Evolutionary conservation across 345 rosid species (phyloP), one percentile per base, ranked within the genome.

Genomic region (Eutrema japonicum): DNA sequence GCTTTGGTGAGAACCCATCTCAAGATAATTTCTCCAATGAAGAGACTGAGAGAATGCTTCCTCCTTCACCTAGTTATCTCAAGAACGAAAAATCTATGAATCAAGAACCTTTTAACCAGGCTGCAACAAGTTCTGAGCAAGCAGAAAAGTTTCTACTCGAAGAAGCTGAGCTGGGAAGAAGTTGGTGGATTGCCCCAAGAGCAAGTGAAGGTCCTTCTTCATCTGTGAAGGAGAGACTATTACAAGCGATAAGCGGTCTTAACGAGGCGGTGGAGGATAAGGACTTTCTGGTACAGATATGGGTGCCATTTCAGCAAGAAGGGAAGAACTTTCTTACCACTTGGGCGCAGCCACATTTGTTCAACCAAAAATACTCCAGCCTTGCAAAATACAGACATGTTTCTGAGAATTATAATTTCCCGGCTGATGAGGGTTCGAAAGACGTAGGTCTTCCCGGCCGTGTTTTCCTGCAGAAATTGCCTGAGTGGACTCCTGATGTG

Each of bases 401-500:
- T 76, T 93, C 98, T 5, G 69, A 85, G 78, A 30, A n/a, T 13
- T 90, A 83, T 65, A 84, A 87, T 45, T 91, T 93, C 68, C 82
- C 88, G 4, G 89, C 88, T 3, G 98, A 93, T 27, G 88, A 81
- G 64, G 91, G 79, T 59, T 80, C 92, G 8, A 80, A 84, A 49
- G 89, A 87, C 11, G 74, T 80, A 38, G 98, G 96, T 66, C 81
- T 93, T 77, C 98, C 92, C 0, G 94, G 96, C 75, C 91, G 97
- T 16, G 97, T 91, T 38, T 93, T 72, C 85, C 75, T 86, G 74
- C 83, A 81, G 77, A 85, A 84, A 81, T 66, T 91, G 74, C 97
- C 98, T 6, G 98, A 93, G 80, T 93, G 94, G 89, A 93, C 98
- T 32, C 98, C 97, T 52, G 98, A 93, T 85, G 98, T 91, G 76